These are phyloP conservation scores for Thelonectria rubi DNA, from an alignment of 2,329 filamentous ascomycete species.

Conservation along the genomic window DNA sequence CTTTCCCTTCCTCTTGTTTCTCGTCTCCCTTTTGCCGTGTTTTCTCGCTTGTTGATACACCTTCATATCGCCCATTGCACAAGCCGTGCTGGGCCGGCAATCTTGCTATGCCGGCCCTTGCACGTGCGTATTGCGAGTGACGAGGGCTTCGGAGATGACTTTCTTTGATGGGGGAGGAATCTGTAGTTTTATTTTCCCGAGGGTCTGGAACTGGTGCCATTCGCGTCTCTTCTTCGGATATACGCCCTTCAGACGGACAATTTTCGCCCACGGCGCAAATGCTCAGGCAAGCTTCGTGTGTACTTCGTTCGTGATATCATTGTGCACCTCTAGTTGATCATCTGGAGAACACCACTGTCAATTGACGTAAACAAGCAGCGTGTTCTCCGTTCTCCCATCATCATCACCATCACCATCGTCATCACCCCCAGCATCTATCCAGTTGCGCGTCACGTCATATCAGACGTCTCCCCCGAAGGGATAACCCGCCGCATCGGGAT, in stretches of 20 bases:
- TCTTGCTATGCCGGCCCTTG: conserved; percentile 1
- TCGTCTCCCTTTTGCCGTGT: neutral
- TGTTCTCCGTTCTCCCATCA: no score
- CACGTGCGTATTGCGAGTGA: conserved; percentile 12
- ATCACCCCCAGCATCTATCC: no score
- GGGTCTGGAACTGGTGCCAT: neutral
- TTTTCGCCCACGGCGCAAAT: no score
- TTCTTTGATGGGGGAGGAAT: neutral
- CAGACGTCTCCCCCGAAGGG: no score
- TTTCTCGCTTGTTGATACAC: neutral
- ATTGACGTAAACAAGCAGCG: conserved; percentile 8
- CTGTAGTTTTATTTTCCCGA: neutral
- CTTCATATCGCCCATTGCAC: no score
- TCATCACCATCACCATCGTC: neutral
- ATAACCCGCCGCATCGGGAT: conserved; percentile 38
- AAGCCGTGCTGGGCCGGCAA: neutral
- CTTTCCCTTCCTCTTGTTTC: neutral
- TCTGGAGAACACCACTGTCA: neutral
- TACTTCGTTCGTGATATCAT: no score
- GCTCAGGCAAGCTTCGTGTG: no score
- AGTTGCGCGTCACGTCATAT: neutral
- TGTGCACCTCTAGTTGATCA: no score
- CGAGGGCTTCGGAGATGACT: conserved; percentile 34
- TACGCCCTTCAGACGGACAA: neutral
- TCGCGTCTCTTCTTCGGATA: neutral